Base-by-base conservation (phyloP, 108 stramenopile genomes). In the Parmales sp. region DNA sequence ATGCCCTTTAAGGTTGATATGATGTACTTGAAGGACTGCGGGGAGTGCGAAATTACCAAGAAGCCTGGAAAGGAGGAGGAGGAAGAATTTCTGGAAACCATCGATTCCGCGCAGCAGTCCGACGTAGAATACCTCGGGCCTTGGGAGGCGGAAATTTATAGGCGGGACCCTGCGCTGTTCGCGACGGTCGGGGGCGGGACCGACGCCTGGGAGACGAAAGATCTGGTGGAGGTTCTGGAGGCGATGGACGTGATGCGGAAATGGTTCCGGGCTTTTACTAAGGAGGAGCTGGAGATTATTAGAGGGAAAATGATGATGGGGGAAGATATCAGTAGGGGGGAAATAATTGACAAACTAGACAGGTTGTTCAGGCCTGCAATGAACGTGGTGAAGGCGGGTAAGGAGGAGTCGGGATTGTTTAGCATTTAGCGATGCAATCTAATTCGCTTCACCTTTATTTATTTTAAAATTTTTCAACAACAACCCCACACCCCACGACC, bases 401-500 rank as follows among this genome's bases (percentile, higher is more conserved):
- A n/a, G n/a, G n/a, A n/a, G n/a, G n/a, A n/a, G n/a, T n/a, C n/a
- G n/a, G n/a, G n/a, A n/a, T n/a, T n/a, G n/a, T n/a, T n/a, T n/a
- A n/a, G n/a, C n/a, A n/a, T n/a, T n/a, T n/a, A n/a, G n/a, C n/a
- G n/a, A n/a, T n/a, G n/a, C n/a, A n/a, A n/a, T n/a, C n/a, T n/a
- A n/a, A n/a, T n/a, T n/a, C n/a, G n/a, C n/a, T n/a, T n/a, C n/a
- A n/a, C n/a, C n/a, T n/a, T n/a, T n/a, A n/a, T n/a, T n/a, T n/a
- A n/a, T n/a, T n/a, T n/a, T n/a, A n/a, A n/a, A n/a, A n/a, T n/a
- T n/a, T n/a, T n/a, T n/a, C n/a, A n/a, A n/a, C n/a, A n/a, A n/a
- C n/a, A n/a, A 88, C 65, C n/a, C 89, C 89, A 67, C 86, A 86
- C 39, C 84, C 85, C 0, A 74, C 70, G 71, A 90, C 77, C 37